Base-by-base conservation (phyloP, 169 alveolate genomes). In the Plasmodium sp. region DNA sequence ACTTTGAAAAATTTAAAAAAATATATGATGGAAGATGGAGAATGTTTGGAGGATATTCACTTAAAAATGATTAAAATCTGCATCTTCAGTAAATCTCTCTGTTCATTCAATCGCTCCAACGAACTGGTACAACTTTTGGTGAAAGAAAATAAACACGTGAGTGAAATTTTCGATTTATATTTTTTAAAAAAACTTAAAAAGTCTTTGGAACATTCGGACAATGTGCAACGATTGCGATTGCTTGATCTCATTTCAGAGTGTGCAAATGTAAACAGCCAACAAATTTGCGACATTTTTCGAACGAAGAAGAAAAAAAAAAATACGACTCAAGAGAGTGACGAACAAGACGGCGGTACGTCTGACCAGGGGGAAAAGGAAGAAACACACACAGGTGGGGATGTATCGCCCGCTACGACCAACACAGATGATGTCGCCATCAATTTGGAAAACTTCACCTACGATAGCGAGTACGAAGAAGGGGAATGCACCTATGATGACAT, bases 11-110 rank as follows among this genome's bases (percentile, higher is more conserved):
- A 90, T 90, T 62, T 90, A 81, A 90, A 90, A 90, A 90, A 80
- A 62, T 90, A 90, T 90, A 34, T 90, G 18, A 62, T 79, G 73
- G 91, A 90, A 43, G 94, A 90, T 79, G 83, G 84, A 31, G 94
- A 90, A 90, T 18, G 48, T 22, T 90, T 27, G 67, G 79, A 79
- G 5, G 56, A 56, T 7, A 41, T 81, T 9, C 94, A 80, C 82
- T 48, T 90, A 51, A 90, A 90, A 90, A 90, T 90, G 94, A 90
- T 90, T 22, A 90, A 90, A 81, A 41, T 90, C 1, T 90, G 94
- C 43, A 43, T 90, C 45, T 90, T 90, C 72, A 90, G 94, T 48
- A 90, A 90, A 90, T 90, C 94, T 3, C 83, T 90, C 9, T 90
- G 91, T 41, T 90, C 94, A 58, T 90, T 80, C 83, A 90, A 90